Conservation (phyloP, 768 basidiomycete genomes). For the Russula emetica region DNA sequence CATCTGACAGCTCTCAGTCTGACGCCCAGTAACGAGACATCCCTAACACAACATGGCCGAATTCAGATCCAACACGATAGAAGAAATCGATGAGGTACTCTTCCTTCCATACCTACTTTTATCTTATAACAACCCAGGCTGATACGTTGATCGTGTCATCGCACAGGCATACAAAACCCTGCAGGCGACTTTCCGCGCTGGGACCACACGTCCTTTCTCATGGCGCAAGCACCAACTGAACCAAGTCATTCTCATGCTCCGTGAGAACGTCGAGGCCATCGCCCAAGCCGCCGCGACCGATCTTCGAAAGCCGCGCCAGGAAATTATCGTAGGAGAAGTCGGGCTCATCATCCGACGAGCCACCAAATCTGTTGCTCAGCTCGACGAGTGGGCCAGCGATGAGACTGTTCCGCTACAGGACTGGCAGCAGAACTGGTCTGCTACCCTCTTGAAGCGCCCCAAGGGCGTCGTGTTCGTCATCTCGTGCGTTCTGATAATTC, state of each 20-base stretch:
- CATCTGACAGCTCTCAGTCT: not conserved
- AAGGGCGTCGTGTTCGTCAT: conserved; percentile 63
- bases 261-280: conserved; percentile 57
- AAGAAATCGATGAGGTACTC: conserved; percentile 15
- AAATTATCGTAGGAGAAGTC: conserved; percentile 40
- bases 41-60: conserved; percentile 9
- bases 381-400: conserved; percentile 57
- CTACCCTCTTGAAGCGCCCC: conserved; percentile 50
- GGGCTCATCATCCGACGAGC: conserved; percentile 35
- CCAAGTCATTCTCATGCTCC: conserved; percentile 55
- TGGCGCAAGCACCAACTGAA: conserved; percentile 64
- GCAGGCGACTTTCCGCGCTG: conserved; percentile 51
- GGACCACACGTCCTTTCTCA: conserved; percentile 55
- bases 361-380: conserved; percentile 35
- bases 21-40: not conserved
- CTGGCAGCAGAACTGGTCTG: conserved; percentile 49
- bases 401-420: conserved; percentile 38
- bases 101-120: not conserved
- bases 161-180: conserved; percentile 18
- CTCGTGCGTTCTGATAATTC: conserved; percentile 40
- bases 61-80: conserved; percentile 10
- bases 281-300: conserved; percentile 41
- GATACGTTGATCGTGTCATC: not conserved
- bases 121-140: not conserved
- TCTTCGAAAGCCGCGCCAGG: conserved; percentile 31